Percentiles rank a stretch among this genome's conserved stretches.
These are phyloP conservation scores for Trichoderma sp. DNA, from an alignment of 2,329 filamentous ascomycete species.

Conservation along the genomic window DNA sequence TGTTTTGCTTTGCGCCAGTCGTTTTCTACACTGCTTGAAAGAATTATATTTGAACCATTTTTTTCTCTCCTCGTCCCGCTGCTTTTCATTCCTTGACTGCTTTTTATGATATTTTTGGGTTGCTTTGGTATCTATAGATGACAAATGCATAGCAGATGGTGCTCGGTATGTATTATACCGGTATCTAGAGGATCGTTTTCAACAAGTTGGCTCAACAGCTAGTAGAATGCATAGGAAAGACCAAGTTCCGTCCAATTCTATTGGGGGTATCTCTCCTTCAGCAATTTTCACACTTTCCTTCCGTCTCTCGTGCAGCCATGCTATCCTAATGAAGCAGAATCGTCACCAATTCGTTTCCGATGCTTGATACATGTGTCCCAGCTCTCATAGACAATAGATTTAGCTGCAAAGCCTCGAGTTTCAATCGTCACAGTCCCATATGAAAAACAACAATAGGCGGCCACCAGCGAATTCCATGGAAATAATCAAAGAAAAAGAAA, in stretches of 20 bases:
- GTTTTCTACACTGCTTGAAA: slow-evolving; percentile 15
- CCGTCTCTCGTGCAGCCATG: slow-evolving; percentile 15
- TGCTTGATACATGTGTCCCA: not conserved
- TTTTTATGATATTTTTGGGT: slow-evolving; percentile 1
- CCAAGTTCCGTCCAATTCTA: slow-evolving; percentile 27
- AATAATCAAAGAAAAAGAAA: not conserved
- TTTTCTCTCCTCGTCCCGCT: slow-evolving; percentile 13
- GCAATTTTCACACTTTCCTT: slow-evolving; percentile 24
- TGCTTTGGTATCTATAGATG: not conserved
- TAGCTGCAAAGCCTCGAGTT: not conserved
- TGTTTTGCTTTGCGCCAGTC: slow-evolving; percentile 19
- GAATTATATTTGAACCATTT: not conserved
- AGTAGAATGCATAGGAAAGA: slow-evolving; percentile 14
- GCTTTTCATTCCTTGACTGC: not conserved
- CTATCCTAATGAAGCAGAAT: not conserved
- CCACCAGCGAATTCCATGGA: not conserved
- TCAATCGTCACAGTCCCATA: not conserved
- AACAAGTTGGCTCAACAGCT: not conserved
- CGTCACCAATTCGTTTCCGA: not conserved
- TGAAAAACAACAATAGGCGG: not conserved
- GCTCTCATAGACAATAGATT: not conserved
- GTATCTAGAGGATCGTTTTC: not conserved
- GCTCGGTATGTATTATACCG: not conserved
- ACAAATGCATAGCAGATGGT: not conserved
- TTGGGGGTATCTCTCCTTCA: slow-evolving; percentile 31